Evolutionary conservation across 306 rosid genomes (phyloP), one percentile per base, ranked within the genome.

Genomic region (Castanea crenata): DNA sequence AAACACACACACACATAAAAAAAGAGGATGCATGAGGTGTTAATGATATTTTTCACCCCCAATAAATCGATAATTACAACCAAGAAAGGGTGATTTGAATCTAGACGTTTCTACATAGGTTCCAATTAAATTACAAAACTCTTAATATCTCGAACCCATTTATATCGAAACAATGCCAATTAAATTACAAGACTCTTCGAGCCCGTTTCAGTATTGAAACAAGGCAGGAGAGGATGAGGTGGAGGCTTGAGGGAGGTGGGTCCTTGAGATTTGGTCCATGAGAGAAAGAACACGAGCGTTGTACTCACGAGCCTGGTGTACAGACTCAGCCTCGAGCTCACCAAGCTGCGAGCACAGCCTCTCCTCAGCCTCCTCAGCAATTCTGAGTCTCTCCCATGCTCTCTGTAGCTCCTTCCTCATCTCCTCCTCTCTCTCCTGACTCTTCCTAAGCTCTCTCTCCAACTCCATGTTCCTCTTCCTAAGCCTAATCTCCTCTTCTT

Each of bases 341-440:
- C 98, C 97, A 31, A 95, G 91, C 90, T 95, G 99, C 0, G 89
- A 90, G 75, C 97, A 95, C 55, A 95, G 97, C 54, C 92, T 87
- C 93, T 95, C 99, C 80, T 95, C 99, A 0, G 91, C 99, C 4
- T 92, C 99, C 79, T 95, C 99, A 9, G 96, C 93, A 46, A 95
- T 86, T 41, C 89, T 86, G 27, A 95, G 89, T 86, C 97, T 88
- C 76, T 91, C 86, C 58, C 85, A 80, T 19, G 86, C 78, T 74
- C 81, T 86, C 32, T 80, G 79, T 1, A 95, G 81, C 79, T 95
- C 83, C 2, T 67, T 58, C 67, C 52, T 89, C 99, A 90, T 90
- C 59, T 80, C 21, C 74, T 89, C 91, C 84, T 95, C 98, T 34
- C 98, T 85, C 76, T 89, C 92, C 5, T 67, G 90, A 84, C 94